phyloP scores from a whole-genome alignment of 2,329 filamentous ascomycete genomes.

The Polychaeton citri region DNA sequence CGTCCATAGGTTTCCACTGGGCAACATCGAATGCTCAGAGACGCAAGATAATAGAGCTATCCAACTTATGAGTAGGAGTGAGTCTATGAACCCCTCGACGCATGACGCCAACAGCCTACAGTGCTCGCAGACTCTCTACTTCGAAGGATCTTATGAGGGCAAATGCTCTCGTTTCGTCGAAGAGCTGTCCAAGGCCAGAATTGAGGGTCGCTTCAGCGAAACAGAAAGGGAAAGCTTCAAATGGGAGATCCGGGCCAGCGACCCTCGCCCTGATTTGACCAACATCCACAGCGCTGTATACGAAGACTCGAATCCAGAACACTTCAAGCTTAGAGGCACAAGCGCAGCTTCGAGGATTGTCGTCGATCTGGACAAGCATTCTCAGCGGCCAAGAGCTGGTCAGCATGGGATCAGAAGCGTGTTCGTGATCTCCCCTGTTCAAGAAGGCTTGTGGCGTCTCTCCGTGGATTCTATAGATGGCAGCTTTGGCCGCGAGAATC shows the following conservation, averaged over 20 bases:
- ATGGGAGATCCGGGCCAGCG: constrained; percentile 66
- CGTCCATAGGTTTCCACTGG: constrained; percentile 19
- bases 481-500: constrained; percentile 58
- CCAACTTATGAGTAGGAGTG: constrained; percentile 9
- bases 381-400: constrained; percentile 24
- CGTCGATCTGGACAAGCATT: constrained; percentile 42
- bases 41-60: constrained; percentile 14
- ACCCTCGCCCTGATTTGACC: constrained; percentile 43
- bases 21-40: constrained; percentile 15
- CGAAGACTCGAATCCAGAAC: constrained; percentile 51
- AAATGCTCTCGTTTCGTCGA: constrained; percentile 67
- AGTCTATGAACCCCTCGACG: constrained; percentile 3
- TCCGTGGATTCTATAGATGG: constrained; percentile 55
- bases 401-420: constrained; percentile 54
- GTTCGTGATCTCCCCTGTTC: constrained; percentile 44
- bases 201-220: constrained; percentile 76
- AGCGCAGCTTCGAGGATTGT: constrained; percentile 59
- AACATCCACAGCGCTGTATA: constrained; percentile 53
- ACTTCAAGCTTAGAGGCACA: constrained; percentile 51
- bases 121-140: constrained; percentile 39
- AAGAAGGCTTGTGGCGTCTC: constrained; percentile 43
- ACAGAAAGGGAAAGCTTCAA: constrained; percentile 65
- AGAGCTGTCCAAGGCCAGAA: constrained; percentile 72
- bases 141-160: constrained; percentile 64
- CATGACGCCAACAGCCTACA: background rate